Percentiles rank a stretch among this genome's conserved stretches.
Conservation (phyloP, 805 yeast genomes). For the Saccharomyces mikatae region DNA sequence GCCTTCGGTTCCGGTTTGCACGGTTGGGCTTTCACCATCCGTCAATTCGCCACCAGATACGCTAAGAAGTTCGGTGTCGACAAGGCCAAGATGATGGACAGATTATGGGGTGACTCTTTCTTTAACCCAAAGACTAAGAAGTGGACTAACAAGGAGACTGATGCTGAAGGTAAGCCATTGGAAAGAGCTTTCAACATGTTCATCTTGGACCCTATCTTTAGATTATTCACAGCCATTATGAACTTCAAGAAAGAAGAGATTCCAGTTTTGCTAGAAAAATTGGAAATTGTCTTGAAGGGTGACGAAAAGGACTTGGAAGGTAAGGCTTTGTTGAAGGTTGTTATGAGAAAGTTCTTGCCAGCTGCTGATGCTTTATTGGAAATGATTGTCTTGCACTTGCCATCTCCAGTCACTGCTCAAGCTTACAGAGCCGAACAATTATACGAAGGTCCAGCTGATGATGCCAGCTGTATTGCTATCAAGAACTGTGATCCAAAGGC, state of each 20-base stretch:
- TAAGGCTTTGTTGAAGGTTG: conserved; percentile 95
- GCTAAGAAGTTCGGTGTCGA: conserved; percentile 99
- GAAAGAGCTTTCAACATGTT: conserved; percentile 99
- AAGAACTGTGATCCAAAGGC: conserved; percentile 98
- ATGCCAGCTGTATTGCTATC: conserved; percentile 82
- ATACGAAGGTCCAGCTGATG: conserved; percentile 98
- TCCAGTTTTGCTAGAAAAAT: conserved; percentile 83
- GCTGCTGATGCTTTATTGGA: conserved; percentile 99
- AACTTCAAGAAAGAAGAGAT: conserved; percentile 98
- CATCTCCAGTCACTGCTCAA: conserved; percentile 99
- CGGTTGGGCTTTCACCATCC: conserved; percentile 99
- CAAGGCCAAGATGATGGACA: conserved; percentile 94
- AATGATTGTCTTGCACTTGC: conserved; percentile 97
- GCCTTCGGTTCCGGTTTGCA: conserved; percentile 99
- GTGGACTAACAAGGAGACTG: conserved; percentile 95
- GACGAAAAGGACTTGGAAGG: conserved; percentile 98
- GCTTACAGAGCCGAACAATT: conserved; percentile 97
- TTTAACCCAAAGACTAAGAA: conserved; percentile 99
- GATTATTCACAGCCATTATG: conserved; percentile 94
- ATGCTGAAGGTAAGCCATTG: conserved; percentile 88
- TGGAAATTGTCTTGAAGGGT: conserved; percentile 86
- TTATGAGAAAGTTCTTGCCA: conserved; percentile 99
- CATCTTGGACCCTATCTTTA: conserved; percentile 97
- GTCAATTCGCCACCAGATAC: conserved; percentile 99
- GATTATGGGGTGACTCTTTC: conserved; percentile 99